phyloP scores from a whole-genome alignment of 495 filamentous ascomycete genomes.

The Xylaria cubensis region DNA sequence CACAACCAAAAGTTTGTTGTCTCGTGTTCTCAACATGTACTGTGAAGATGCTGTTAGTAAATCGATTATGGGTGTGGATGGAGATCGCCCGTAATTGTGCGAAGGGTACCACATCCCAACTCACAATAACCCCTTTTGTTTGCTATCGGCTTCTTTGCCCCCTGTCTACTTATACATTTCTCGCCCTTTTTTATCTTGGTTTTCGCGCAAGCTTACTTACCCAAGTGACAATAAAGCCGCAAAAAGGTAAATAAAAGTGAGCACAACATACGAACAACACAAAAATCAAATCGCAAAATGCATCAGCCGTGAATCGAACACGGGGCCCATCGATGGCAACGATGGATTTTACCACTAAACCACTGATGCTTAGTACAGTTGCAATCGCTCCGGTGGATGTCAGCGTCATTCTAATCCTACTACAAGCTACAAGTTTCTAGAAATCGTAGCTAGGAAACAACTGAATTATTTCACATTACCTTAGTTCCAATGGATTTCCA shows the following conservation, averaged over 20 bases:
- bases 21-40: no score
- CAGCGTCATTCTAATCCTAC: no score
- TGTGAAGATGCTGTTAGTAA: no score
- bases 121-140: no score
- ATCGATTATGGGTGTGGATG: no score
- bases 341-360: constrained; percentile 62
- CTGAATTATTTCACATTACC: not conserved
- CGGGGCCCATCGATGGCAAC: constrained; percentile 61
- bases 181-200: no score
- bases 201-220: not conserved
- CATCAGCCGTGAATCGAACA: constrained; percentile 58
- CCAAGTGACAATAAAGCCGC: not conserved
- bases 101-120: no score
- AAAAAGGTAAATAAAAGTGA: not conserved
- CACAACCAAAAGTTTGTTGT: no score
- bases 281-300: constrained; percentile 32
- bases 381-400: no score
- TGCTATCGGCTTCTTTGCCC: no score
- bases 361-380: constrained; percentile 42
- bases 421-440: not conserved
- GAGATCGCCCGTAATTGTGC: no score
- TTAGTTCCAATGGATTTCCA: not conserved
- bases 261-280: not conserved
- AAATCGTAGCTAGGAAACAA: not conserved
- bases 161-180: no score